Percentiles rank a stretch among this genome's conserved stretches.
These are phyloP conservation scores for Saccharomycopsis schoenii DNA, from an alignment of 805 yeast genomes.

Conservation along the genomic window DNA sequence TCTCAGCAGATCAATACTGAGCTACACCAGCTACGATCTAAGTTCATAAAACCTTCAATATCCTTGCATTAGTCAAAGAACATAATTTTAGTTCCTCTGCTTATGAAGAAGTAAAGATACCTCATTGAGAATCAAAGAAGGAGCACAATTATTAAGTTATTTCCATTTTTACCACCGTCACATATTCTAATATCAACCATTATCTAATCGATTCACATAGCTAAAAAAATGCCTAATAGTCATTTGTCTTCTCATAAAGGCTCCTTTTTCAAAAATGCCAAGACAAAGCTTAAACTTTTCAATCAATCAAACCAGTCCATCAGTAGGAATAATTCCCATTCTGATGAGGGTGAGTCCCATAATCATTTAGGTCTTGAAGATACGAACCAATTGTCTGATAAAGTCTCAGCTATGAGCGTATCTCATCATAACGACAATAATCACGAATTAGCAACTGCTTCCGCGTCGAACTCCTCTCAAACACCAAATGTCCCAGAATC, in stretches of 20 bases:
- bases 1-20: too few species aligned
- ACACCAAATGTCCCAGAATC: slow-evolving; percentile 3
- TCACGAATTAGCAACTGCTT: neutral
- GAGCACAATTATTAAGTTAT: too few species aligned
- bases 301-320: slow-evolving; percentile 8
- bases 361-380: slow-evolving; percentile 5
- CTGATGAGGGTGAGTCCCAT: neutral
- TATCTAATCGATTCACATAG: neutral
- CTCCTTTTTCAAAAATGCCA: slow-evolving; percentile 13
- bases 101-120: neutral
- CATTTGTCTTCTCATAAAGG: neutral
- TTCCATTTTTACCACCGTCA: too few species aligned
- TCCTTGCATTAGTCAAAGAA: too few species aligned
- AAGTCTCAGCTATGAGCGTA: slow-evolving; percentile 1
- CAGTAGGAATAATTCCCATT: neutral
- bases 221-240: neutral
- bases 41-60: too few species aligned
- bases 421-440: slow-evolving; percentile 1
- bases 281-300: slow-evolving; percentile 12
- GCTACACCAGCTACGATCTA: too few species aligned
- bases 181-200: neutral
- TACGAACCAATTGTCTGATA: slow-evolving; percentile 2
- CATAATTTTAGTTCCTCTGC: neutral
- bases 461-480: slow-evolving; percentile 1
- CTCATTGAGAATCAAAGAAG: neutral